These are phyloP conservation scores for Stephania yunnanensis DNA, from an alignment of 164 flowering plant species.

Conservation along the genomic window DNA sequence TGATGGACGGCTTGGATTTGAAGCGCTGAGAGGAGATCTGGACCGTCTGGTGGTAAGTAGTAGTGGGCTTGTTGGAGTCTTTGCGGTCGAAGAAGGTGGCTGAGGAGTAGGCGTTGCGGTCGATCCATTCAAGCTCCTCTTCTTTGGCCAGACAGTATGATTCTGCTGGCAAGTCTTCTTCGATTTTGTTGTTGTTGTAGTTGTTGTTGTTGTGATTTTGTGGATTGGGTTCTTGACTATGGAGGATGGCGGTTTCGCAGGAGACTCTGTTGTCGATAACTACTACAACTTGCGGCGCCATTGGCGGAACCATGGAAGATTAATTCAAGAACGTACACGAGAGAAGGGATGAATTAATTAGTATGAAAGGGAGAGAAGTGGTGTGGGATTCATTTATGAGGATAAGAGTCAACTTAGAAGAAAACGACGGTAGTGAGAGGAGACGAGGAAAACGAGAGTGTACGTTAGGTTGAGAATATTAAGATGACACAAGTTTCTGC, in stretches of 20 bases:
- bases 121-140: conserved; percentile 73
- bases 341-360: neutral
- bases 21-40: conserved; percentile 29
- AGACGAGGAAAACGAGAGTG: too few species aligned
- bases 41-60: conserved; percentile 22
- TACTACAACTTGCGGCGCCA: conserved; percentile 60
- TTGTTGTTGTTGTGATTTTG: neutral
- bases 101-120: conserved; percentile 65
- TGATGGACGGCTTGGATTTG: conserved; percentile 45
- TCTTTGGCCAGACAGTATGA: conserved; percentile 72
- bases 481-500: neutral
- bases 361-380: too few species aligned
- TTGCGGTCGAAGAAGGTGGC: conserved; percentile 52
- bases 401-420: neutral
- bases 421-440: neutral
- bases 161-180: conserved; percentile 58
- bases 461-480: neutral
- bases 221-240: conserved; percentile 4
- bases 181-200: neutral
- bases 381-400: neutral
- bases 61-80: conserved; percentile 43
- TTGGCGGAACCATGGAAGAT: too few species aligned
- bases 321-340: neutral
- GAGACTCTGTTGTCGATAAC: conserved; percentile 51
- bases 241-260: conserved; percentile 49